Evolutionary conservation across 306 rosid genomes (phyloP), one percentile per base, ranked within the genome.

Genomic region (Prunus armeniaca): DNA sequence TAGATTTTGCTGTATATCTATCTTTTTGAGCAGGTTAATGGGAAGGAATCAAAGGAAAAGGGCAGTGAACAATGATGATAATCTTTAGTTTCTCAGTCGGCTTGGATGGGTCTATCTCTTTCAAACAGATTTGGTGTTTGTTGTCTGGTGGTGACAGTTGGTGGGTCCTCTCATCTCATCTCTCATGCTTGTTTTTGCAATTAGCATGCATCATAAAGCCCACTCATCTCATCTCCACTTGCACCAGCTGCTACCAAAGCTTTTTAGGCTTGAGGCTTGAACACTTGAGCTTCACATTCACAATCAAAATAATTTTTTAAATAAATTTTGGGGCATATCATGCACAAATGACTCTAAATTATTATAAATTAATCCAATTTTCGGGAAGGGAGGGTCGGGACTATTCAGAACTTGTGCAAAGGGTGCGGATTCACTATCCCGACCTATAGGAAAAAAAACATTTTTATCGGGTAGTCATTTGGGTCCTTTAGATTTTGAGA

Each of bases 81-180:
- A 50, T 56, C 57, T 75, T 64, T 62, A 9, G 69, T 65, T 34
- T 58, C n/a, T 75, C 75, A 65, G 79, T 66, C 76, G 81, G 81
- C 64, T 18, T 3, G 9, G 10, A 12, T 19, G 22, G 10, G 4
- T 2, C n/a, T 34, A 72, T 13, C 34, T 12, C 76, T 83, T 46
- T 83, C 87, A 72, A n/a, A n/a, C 28, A 71, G 81, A 83, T 83
- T 67, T 79, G 81, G 78, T 63, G 67, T 52, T 52, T 52, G 58
- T 57, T 77, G 51, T 43, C 8, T 34, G 38, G 43, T 38, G 2
- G 43, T 38, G 17, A 57, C 17, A 43, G 60, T 24, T 15, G 67
- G 19, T 63, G 79, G 79, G 64, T 28, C 76, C 85, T 60, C 65
- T 12, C 75, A 12, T 13, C 65, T 60, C 75, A 5, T 13, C 2